Conservation (phyloP, 441 rosid genomes). For the Adansonia rubrostipa region DNA sequence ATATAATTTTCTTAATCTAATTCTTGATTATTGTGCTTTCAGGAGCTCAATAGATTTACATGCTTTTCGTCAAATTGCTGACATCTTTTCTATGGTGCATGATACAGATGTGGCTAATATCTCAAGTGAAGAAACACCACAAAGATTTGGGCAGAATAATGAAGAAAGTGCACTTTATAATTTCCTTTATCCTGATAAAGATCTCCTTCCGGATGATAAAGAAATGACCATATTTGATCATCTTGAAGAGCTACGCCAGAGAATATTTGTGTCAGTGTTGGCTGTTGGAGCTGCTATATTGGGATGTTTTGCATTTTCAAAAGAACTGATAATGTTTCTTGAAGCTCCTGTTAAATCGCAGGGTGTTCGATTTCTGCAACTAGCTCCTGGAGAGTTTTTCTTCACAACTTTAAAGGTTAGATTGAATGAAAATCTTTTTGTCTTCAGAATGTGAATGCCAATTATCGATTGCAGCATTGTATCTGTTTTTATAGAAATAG, state of each 20-base stretch:
- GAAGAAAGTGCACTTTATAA: conserved; percentile 58
- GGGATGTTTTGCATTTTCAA: conserved; percentile 93
- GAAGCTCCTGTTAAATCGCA: conserved; percentile 95
- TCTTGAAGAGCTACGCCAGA: conserved; percentile 87
- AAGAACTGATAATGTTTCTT: conserved; percentile 79
- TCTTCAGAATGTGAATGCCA: background rate
- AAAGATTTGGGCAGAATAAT: conserved; percentile 44
- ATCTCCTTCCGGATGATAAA: conserved; percentile 91
- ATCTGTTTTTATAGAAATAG: background rate
- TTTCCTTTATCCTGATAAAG: conserved; percentile 85
- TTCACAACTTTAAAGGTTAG: conserved; percentile 92
- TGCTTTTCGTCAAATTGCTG: conserved; percentile 20
- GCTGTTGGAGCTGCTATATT: conserved; percentile 89
- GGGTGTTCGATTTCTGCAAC: conserved; percentile 92
- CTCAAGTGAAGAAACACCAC: conserved; percentile 36
- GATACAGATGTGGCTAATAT: conserved; percentile 44
- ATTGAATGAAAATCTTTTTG: conserved; percentile 17
- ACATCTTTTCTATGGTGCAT: conserved; percentile 21
- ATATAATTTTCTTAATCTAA: conserved; percentile 22
- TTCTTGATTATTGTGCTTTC: conserved; percentile 16
- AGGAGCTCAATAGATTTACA: conserved; percentile 7
- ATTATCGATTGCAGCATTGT: background rate
- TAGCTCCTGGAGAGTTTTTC: conserved; percentile 98
- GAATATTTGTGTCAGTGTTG: conserved; percentile 83
- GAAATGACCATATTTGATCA: conserved; percentile 98